Evolutionary conservation across 1,284 basidiomycete species (phyloP), one percentile per base, ranked within the genome.

Genomic region (Ceratobasidium theobromae): DNA sequence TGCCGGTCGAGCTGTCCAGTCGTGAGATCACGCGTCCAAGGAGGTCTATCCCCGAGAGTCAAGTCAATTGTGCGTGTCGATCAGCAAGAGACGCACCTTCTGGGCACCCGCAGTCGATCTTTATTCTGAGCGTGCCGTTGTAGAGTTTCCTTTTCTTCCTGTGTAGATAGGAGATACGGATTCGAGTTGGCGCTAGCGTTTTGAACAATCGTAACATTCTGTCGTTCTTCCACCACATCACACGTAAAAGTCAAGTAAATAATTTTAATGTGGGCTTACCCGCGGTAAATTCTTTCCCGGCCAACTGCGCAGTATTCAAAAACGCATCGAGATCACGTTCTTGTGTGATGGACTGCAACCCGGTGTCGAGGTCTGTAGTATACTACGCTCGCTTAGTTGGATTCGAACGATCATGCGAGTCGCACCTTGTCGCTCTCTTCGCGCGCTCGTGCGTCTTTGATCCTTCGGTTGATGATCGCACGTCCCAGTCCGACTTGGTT

Each of bases 291-390:
- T 99, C 93, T 14, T 89, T 89, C 60, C 92, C 96, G 21, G 97
- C 97, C 55, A 99, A 80, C 70, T 93, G 90, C 2, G 97, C 97
- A 18, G 94, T 98, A 75, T 87, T 96, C 68, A 99, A 79, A 76
- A 99, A 99, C 76, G 96, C 95, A 72, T 99, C 96, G 28, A 99
- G 81, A 79, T 98, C 94, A 67, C 87, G 83, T 78, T 99, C 95
- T 77, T 99, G 96, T 0, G 97, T 99, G 41, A 99, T 88, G 1
- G 95, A 98, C 72, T 89, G n/a, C n/a, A n/a, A n/a, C n/a, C n/a
- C n/a, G n/a, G n/a, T n/a, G n/a, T n/a, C n/a, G n/a, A n/a, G n/a
- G n/a, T n/a, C n/a, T n/a, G n/a, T n/a, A n/a, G n/a, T n/a, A n/a
- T n/a, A n/a, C n/a, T n/a, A n/a, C n/a, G n/a, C n/a, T n/a, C n/a